These are phyloP conservation scores for Diplodia intermedia DNA, from an alignment of 2,329 filamentous ascomycete species.

Conservation along the genomic window DNA sequence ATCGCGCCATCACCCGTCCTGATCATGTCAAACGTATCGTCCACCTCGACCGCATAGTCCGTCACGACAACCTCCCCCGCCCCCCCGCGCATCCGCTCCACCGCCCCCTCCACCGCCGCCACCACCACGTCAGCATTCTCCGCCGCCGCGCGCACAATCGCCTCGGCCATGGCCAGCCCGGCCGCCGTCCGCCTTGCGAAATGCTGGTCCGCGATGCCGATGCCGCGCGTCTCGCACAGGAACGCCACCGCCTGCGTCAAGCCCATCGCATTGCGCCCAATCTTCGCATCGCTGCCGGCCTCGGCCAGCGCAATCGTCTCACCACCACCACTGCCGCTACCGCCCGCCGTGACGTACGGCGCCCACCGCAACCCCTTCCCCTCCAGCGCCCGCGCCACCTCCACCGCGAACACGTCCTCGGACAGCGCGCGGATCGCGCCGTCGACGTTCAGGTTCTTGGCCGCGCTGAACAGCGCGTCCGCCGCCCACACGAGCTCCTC, in stretches of 20 bases:
- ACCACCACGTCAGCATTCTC: conserved; percentile 41
- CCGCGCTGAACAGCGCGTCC: conserved; percentile 47
- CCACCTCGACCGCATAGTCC: conserved; percentile 40
- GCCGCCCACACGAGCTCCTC: conserved; percentile 44
- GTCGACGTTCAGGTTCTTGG: conserved; percentile 49
- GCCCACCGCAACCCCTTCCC: conserved; percentile 44
- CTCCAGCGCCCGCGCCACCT: conserved; percentile 42
- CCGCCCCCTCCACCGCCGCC: conserved; percentile 41
- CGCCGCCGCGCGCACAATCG: conserved; percentile 45
- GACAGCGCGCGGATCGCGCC: conserved; percentile 44
- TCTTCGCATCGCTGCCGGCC: conserved; percentile 47
- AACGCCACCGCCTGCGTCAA: conserved; percentile 47
- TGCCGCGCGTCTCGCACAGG: conserved; percentile 47
- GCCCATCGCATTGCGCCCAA: conserved; percentile 48
- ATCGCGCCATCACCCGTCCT: conserved; percentile 43
- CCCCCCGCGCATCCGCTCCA: conserved; percentile 39
- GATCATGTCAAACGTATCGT: conserved; percentile 46
- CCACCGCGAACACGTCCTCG: conserved; percentile 45
- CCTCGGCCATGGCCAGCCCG: conserved; percentile 45
- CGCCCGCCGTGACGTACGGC: conserved; percentile 43
- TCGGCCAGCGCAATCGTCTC: conserved; percentile 41
- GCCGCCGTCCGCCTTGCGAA: conserved; percentile 45
- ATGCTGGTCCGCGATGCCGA: conserved; percentile 46
- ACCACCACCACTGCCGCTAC: conserved; percentile 34
- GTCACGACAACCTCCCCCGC: conserved; percentile 44